Evolutionary conservation across 2,329 filamentous ascomycete species (phyloP), one percentile per base, ranked within the genome.

Genomic region (Pyrenochaeta sp.): DNA sequence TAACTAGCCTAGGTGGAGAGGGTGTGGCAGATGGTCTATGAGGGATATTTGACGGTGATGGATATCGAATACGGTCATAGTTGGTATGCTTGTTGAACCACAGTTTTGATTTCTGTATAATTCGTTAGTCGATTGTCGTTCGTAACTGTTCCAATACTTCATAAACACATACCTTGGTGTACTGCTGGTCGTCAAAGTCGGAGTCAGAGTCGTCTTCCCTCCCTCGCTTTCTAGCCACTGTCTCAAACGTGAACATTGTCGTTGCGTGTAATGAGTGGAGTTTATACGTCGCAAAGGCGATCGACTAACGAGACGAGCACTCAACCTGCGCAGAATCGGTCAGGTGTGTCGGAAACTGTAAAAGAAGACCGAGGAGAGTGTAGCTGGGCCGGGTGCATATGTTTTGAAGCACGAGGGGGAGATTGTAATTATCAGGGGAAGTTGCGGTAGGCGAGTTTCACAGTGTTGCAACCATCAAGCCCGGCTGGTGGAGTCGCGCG

Each of bases 171-270:
- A 71, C 73, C 60, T 74, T 73, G 43, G 65, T 39, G 48, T 67
- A 67, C 35, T 66, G 60, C 35, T 69, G 69, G 11, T 73, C 68
- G 4, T 72, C 73, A 17, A 60, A 66, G 7, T 71, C 71, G 10
- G 59, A 66, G 44, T 74, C 69, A 6, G 67, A 71, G 45, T 73
- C 72, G 54, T 71, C 68, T 21, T 73, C 73, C 45, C 73, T 62
- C 12, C 61, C 58, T 31, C 73, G 69, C 60, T 75, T 73, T 48
- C 61, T 59, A 49, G 49, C 55, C 63, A 64, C 65, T 33, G 59
- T 56, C 10, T 71, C 67, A 56, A 71, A 71, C 52, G 67, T 55
- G 45, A 73, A 65, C 72, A 75, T 75, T 44, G 27, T 56, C 53
- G 40, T 21, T 49, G 42, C 51, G 35, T 58, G 53, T 31, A 52